Evolutionary conservation across 805 yeast species (phyloP).

Genomic region (Lachancea thermotolerans): DNA sequence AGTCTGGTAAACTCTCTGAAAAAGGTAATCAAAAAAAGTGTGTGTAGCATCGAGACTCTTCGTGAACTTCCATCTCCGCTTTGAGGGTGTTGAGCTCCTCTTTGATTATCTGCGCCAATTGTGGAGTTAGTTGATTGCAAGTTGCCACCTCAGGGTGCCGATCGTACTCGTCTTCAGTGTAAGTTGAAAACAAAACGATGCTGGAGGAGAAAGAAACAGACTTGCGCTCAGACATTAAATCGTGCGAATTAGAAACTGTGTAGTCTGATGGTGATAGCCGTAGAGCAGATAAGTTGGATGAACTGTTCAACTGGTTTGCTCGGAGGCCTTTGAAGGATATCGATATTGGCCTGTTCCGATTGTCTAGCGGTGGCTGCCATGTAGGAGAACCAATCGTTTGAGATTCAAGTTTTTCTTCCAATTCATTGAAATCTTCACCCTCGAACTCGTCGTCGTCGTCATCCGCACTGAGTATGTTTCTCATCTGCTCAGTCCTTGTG

Average conservation of each 20-base stretch:
- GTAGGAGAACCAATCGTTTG: conserved; percentile 17
- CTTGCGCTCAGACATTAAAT: neutral
- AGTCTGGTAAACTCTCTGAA: too few relatives aligned
- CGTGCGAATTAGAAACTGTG: neutral
- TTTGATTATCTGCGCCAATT: conserved; percentile 76
- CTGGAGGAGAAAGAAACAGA: conserved; percentile 67
- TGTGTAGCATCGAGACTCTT: conserved; percentile 69
- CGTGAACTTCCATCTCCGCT: conserved; percentile 77
- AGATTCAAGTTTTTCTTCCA: conserved; percentile 5
- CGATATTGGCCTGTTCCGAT: conserved; percentile 32
- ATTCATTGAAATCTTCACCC: conserved; percentile 24
- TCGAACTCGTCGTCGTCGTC: conserved; percentile 21
- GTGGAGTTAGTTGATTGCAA: conserved; percentile 84
- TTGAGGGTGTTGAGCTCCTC: conserved; percentile 78
- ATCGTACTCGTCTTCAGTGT: conserved; percentile 77
- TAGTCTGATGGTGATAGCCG: conserved; percentile 2
- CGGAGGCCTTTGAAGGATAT: conserved; percentile 56
- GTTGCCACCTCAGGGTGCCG: conserved; percentile 90
- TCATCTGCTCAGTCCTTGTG: neutral
- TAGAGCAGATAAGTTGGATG: neutral
- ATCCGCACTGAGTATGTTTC: neutral
- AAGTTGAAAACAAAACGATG: conserved; percentile 80
- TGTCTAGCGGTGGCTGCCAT: conserved; percentile 10
- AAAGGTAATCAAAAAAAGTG: conserved; percentile 59
- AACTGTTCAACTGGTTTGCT: conserved; percentile 46